Conservation (phyloP, 768 basidiomycete genomes). For the Tulasnella sp. region DNA sequence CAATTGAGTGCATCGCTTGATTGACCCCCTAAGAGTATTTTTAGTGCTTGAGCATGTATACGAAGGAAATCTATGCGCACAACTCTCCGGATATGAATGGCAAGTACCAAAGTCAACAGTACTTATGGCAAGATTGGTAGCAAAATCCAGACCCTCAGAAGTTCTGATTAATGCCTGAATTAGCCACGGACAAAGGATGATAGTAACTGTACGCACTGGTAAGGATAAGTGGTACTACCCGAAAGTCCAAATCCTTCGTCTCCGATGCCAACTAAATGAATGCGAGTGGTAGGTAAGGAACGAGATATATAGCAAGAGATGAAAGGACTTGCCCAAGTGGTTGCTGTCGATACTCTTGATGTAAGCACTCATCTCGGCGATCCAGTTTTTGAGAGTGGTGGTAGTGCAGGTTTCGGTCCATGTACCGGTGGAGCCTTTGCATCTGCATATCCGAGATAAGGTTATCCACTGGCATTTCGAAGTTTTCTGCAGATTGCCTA, state of each 20-base stretch:
- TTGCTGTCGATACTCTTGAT: constrained; percentile 52
- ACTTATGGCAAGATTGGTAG: constrained; percentile 37
- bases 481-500: too few species aligned
- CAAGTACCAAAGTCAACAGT: constrained; percentile 58
- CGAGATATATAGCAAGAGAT: too few species aligned
- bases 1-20: neutral
- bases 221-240: constrained; percentile 37
- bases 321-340: constrained; percentile 33
- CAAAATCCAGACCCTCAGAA: constrained; percentile 50
- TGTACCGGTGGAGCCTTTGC: constrained; percentile 24
- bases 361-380: constrained; percentile 40
- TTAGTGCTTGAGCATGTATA: neutral
- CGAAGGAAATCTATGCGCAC: constrained; percentile 27
- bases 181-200: too few species aligned
- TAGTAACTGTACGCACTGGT: constrained; percentile 33
- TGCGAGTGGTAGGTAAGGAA: neutral
- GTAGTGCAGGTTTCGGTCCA: constrained; percentile 37
- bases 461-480: too few species aligned
- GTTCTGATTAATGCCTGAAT: too few species aligned
- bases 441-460: too few species aligned
- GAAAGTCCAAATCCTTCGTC: constrained; percentile 52
- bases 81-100: constrained; percentile 28
- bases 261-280: constrained; percentile 34
- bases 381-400: constrained; percentile 43
- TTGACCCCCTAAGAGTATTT: neutral